Percentiles rank a stretch among this genome's conserved stretches.
phyloP scores from a whole-genome alignment of 768 basidiomycete species.

The Gyrodon lividus region DNA sequence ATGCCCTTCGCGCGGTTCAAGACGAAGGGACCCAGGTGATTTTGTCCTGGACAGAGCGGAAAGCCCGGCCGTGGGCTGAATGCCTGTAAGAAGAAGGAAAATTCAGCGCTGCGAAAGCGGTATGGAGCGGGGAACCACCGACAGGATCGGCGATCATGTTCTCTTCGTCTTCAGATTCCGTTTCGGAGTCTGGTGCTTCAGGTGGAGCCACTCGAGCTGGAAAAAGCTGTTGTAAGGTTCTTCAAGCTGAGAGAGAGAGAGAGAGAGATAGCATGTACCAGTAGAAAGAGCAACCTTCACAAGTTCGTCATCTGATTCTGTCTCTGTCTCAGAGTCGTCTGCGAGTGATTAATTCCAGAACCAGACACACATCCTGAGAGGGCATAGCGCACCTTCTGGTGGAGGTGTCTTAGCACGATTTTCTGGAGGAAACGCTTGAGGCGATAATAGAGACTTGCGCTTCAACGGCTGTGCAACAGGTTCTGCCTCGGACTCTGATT shows the following conservation, averaged over 20 bases:
- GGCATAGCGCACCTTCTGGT: slow-evolving; percentile 16
- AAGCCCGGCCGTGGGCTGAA: slow-evolving; percentile 55
- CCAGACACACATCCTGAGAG: neutral
- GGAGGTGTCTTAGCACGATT: slow-evolving; percentile 19
- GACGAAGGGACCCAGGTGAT: slow-evolving; percentile 43
- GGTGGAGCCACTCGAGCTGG: slow-evolving; percentile 3
- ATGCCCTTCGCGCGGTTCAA: slow-evolving; percentile 48
- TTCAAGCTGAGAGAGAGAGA: neutral
- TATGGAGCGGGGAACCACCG: slow-evolving; percentile 10
- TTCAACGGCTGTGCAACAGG: slow-evolving; percentile 10
- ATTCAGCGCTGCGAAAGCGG: slow-evolving; percentile 3
- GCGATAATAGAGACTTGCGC: slow-evolving; percentile 25
- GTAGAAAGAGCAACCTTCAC: slow-evolving; percentile 5
- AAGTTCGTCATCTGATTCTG: slow-evolving; percentile 37
- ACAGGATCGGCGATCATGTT: slow-evolving; percentile 30
- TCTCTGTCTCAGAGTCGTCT: slow-evolving; percentile 48
- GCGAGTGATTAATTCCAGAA: neutral
- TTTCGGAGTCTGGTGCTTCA: slow-evolving; percentile 33
- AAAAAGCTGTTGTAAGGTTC: neutral
- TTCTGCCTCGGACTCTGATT: slow-evolving; percentile 32
- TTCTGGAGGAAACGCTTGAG: slow-evolving; percentile 4
- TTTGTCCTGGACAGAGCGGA: slow-evolving; percentile 44
- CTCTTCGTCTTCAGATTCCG: slow-evolving; percentile 45
- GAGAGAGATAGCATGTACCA: slow-evolving; percentile 18
- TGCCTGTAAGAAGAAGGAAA: slow-evolving; percentile 25